Evolutionary conservation across 768 basidiomycete species (phyloP), one percentile per base, ranked within the genome.

Genomic region (Leucocoprinus sp.): DNA sequence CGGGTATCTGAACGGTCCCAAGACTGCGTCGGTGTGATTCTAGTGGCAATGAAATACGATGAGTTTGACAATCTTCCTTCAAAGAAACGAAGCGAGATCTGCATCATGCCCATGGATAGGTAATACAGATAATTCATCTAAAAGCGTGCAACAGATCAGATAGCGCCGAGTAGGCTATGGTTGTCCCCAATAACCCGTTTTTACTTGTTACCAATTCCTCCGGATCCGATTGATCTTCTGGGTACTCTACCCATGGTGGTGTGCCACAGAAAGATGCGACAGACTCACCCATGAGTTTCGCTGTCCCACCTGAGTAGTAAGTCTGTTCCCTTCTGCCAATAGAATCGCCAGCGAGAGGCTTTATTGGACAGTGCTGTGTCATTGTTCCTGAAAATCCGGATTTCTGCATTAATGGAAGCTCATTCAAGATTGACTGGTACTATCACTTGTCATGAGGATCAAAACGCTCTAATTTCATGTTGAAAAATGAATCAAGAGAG

Each of bases 1-100:
- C 74, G 72, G n/a, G 64, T 71, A 53, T 84, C 82, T 7, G 55
- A 68, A 37, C 81, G 71, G 34, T 74, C 63, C 21, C 71, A 71
- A 1, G 59, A 52, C 0, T 72, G 57, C 1, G 76, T 72, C 3
- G 82, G 82, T 15, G 70, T 58, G 18, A 76, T 81, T 0, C 81
- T 79, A 43, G 21, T 23, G 8, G 17, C 29, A 22, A 22, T 28
- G 23, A 19, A 28, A 19, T 15, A n/a, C 24, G 17, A 17, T 40
- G 4, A 40, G 15, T 40, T 14, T 24, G 35, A 17, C 14, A 27
- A 15, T 29, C 37, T 38, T 37, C 28, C 37, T n/a, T n/a, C n/a
- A n/a, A n/a, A n/a, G n/a, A n/a, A n/a, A n/a, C n/a, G n/a, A n/a
- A n/a, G n/a, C n/a, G n/a, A n/a, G n/a, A n/a, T n/a, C n/a, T n/a